Evolutionary conservation across 345 rosid genomes (phyloP).

Genomic region (Salix suchowensis): DNA sequence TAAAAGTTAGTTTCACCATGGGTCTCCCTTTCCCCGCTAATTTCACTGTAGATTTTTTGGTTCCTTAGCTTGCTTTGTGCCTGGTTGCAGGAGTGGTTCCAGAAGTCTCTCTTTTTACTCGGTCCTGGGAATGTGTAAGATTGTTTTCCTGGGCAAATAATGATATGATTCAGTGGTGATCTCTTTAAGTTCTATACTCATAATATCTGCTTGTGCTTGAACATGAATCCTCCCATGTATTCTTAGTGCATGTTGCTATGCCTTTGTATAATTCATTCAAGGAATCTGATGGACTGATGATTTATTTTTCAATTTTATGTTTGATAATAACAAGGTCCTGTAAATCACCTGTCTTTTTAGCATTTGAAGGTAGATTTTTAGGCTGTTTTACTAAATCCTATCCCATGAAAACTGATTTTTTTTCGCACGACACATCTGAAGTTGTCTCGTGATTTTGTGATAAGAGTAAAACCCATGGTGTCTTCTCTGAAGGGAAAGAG

Average conservation of each 20-base stretch:
- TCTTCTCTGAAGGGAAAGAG: background rate
- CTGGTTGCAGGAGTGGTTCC: background rate
- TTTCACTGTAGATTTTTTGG: background rate
- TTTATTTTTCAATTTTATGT: background rate
- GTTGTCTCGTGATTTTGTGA: background rate
- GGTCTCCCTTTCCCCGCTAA: background rate
- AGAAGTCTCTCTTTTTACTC: background rate
- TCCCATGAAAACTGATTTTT: background rate
- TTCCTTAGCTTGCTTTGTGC: background rate
- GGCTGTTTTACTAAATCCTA: background rate
- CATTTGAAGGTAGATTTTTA: background rate
- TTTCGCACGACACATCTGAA: background rate
- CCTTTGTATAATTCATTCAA: background rate
- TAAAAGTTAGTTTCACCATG: background rate
- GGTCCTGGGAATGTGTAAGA: background rate
- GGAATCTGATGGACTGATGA: background rate
- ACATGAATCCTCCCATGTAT: background rate
- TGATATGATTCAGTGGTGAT: background rate
- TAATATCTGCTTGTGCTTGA: background rate
- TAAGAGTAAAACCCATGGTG: background rate
- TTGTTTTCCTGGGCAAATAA: background rate
- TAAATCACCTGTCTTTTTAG: background rate
- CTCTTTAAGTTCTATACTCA: background rate
- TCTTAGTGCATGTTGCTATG: background rate
- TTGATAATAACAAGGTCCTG: background rate